Base-by-base conservation (phyloP, 176 grass and related monocot genomes). In the Avena eriantha region DNA sequence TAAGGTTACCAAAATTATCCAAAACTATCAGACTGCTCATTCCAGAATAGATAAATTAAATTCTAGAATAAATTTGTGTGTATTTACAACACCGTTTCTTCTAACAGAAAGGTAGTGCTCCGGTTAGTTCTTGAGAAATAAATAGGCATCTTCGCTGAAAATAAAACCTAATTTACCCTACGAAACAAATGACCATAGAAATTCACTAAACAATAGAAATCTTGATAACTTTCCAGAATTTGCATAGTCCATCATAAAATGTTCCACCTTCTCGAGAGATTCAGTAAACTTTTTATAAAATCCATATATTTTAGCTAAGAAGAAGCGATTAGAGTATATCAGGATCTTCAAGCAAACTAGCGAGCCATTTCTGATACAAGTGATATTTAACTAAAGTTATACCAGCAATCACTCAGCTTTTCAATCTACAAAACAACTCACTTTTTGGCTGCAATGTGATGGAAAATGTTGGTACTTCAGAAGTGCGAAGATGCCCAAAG, bases 311-410 rank as follows among this genome's bases (percentile, higher is more conserved):
- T 50, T 29, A 74, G 22, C 45, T 74, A 13, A 0, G 16, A 4
- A 73, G 1, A 43, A 46, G 50, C 1, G 8, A 21, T 73, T 73
- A 46, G 17, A 3, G 4, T 18, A 34, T 34, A 19, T 31, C 16
- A 1, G 2, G 50, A 33, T 53, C 26, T 78, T 78, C 17, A 78
- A 57, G 10, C 26, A 78, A 78, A 26, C 10, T 13, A 18, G 4
- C 13, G 83, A 77, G 49, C 69, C 76, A 71, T 51, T 26, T 45
- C 39, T 39, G 8, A 36, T 55, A 19, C 79, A 88, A 43, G 80
- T 83, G 69, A 16, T 77, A 82, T 13, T 47, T 77, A 17, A 64
- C 57, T n/a, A n/a, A n/a, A n/a, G n/a, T n/a, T n/a, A n/a, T n/a
- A n/a, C n/a, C n/a, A n/a, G n/a, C n/a, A n/a, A n/a, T 54, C 16